Evolutionary conservation across 768 basidiomycete species (phyloP).

Genomic region (Lactarius hengduanensis): DNA sequence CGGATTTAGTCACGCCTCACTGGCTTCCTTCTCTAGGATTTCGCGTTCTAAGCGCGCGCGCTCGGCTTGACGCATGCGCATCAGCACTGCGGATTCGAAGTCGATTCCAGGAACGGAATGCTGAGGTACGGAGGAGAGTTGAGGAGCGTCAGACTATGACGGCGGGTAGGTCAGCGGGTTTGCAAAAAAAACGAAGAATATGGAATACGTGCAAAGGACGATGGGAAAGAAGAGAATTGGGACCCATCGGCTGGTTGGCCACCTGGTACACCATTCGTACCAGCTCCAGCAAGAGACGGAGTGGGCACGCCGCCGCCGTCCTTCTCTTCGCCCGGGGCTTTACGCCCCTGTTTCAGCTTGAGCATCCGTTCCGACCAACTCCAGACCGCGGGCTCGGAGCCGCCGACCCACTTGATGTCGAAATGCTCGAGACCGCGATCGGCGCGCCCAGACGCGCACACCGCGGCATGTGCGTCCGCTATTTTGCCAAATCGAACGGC

Average conservation of each 20-base stretch:
- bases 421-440: constrained; percentile 57
- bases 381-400: constrained; percentile 70
- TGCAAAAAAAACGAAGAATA: background rate
- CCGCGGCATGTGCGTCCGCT: constrained; percentile 71
- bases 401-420: constrained; percentile 72
- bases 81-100: constrained; percentile 76
- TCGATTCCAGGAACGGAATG: constrained; percentile 48
- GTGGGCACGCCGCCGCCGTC: background rate
- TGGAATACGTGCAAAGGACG: constrained; percentile 16
- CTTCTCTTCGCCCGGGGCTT: constrained; percentile 6
- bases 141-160: constrained; percentile 18
- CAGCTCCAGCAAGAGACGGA: constrained; percentile 4
- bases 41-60: constrained; percentile 73
- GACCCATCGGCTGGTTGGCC: background rate
- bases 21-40: constrained; percentile 67
- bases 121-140: constrained; percentile 30
- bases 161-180: background rate
- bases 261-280: background rate
- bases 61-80: constrained; percentile 81
- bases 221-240: constrained; percentile 19
- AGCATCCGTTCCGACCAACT: constrained; percentile 73
- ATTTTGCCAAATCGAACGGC: constrained; percentile 76
- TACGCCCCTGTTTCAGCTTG: constrained; percentile 43
- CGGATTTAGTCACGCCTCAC: constrained; percentile 32
- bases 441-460: constrained; percentile 55